These are phyloP conservation scores for Epithemia pelagica DNA, from an alignment of 108 stramenopile genomes.

Conservation along the genomic window DNA sequence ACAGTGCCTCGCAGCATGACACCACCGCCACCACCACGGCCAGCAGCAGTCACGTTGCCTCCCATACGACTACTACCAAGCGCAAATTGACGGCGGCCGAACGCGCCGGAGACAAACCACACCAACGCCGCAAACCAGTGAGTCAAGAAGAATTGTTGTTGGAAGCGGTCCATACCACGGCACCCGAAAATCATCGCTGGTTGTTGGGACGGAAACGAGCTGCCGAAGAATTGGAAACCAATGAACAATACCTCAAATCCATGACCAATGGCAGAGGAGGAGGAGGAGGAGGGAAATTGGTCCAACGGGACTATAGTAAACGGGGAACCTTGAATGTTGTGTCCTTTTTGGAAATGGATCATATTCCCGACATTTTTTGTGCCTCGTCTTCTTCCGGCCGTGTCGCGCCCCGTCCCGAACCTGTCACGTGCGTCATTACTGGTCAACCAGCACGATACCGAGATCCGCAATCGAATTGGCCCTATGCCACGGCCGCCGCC, in stretches of 20 bases:
- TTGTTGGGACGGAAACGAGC: constrained; percentile 51
- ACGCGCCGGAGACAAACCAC: constrained; percentile 9
- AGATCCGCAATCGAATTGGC: constrained; percentile 59
- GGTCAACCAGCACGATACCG: constrained; percentile 68
- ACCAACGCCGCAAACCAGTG: constrained; percentile 31
- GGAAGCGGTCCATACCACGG: constrained; percentile 67
- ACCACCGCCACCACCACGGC: background rate
- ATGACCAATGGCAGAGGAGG: constrained; percentile 8
- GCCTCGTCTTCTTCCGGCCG: constrained; percentile 5
- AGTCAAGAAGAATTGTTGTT: constrained; percentile 80
- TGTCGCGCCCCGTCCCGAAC: constrained; percentile 9
- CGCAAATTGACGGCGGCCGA: constrained; percentile 7
- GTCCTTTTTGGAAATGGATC: constrained; percentile 82
- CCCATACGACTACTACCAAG: constrained; percentile 13
- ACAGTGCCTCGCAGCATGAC: background rate
- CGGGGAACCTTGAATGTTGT: constrained; percentile 68
- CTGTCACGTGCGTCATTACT: constrained; percentile 54
- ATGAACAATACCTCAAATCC: constrained; percentile 23
- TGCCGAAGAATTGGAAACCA: constrained; percentile 14
- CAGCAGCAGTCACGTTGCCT: background rate
- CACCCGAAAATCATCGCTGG: constrained; percentile 74
- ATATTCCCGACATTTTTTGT: constrained; percentile 63
- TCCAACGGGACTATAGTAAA: constrained; percentile 53
- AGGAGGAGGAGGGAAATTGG: constrained; percentile 15
- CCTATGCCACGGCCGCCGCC: constrained; percentile 59